Conservation (phyloP, 2,329 filamentous ascomycete genomes). For the Epichloe brachyelytri region DNA sequence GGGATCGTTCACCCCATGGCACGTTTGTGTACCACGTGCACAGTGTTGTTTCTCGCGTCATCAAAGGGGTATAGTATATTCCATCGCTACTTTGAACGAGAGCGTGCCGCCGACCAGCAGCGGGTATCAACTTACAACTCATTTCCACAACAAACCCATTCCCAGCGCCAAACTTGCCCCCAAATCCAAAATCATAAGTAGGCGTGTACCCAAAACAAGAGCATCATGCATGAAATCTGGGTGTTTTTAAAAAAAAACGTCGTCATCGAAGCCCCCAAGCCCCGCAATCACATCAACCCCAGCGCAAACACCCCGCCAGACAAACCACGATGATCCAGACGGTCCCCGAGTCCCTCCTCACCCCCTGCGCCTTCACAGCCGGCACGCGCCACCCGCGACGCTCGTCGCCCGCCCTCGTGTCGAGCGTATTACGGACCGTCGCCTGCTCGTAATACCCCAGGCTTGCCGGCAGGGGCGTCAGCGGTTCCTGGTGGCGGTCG, state of each 20-base stretch:
- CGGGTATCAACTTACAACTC: slow-evolving; percentile 1
- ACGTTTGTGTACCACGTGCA: too few relatives aligned
- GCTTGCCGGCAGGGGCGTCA: too few relatives aligned
- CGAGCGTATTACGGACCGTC: slow-evolving; percentile 15
- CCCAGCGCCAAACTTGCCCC: too few relatives aligned
- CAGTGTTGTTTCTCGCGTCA: too few relatives aligned
- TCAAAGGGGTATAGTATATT: too few relatives aligned
- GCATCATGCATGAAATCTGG: too few relatives aligned
- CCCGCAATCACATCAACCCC: slow-evolving; percentile 11
- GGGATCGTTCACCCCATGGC: too few relatives aligned
- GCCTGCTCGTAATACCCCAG: too few relatives aligned
- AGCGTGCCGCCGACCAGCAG: slow-evolving; percentile 6
- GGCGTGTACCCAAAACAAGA: too few relatives aligned
- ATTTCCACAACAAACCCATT: too few relatives aligned
- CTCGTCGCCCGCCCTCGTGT: slow-evolving; percentile 16
- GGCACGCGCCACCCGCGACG: slow-evolving; percentile 25
- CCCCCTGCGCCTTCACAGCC: slow-evolving; percentile 15
- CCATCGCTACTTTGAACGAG: neutral
- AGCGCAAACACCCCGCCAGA: slow-evolving; percentile 14
- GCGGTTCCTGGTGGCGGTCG: neutral
- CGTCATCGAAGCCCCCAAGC: neutral
- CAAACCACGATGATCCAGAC: slow-evolving; percentile 11
- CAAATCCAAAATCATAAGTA: too few relatives aligned
- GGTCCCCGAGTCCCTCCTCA: slow-evolving; percentile 11
- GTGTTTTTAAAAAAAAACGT: neutral